A percentile compares a stretch with the other conserved stretches of the same genome.
Conservation (phyloP, 495 filamentous ascomycete species). For the Delitschia confertaspora region DNA sequence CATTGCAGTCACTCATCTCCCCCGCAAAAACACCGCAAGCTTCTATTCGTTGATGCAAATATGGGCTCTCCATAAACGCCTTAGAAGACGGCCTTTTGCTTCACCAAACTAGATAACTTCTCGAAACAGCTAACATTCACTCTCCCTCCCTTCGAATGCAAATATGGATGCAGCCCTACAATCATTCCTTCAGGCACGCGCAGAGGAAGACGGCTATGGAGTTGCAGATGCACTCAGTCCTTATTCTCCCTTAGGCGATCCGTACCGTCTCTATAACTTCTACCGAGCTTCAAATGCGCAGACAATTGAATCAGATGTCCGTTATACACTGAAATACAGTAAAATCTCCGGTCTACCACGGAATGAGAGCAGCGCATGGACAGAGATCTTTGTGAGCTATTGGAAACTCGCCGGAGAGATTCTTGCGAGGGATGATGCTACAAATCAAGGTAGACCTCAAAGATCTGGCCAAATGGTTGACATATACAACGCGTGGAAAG, state of each 20-base stretch:
- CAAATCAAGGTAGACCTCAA: slow-evolving; percentile 24
- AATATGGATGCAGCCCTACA: slow-evolving; percentile 56
- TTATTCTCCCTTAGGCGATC: slow-evolving; percentile 46
- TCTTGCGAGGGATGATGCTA: slow-evolving; percentile 32
- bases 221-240: slow-evolving; percentile 66
- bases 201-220: slow-evolving; percentile 48
- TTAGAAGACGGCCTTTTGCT: too few relatives aligned
- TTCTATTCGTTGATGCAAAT: too few relatives aligned
- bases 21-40: too few relatives aligned
- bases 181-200: slow-evolving; percentile 54
- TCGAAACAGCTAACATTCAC: too few relatives aligned
- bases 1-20: too few relatives aligned
- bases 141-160: too few relatives aligned
- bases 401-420: slow-evolving; percentile 67
- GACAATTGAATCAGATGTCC: slow-evolving; percentile 48
- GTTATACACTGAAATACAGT: slow-evolving; percentile 52
- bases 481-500: slow-evolving; percentile 81
- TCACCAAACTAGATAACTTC: too few relatives aligned
- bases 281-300: slow-evolving; percentile 51
- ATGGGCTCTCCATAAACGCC: too few relatives aligned
- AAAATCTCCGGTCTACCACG: slow-evolving; percentile 45
- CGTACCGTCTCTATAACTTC: slow-evolving; percentile 52
- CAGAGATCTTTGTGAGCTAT: slow-evolving; percentile 70
- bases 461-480: slow-evolving; percentile 57
- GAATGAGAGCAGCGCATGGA: slow-evolving; percentile 64